Conservation (phyloP, 306 rosid genomes). For the Parietaria judaica region DNA sequence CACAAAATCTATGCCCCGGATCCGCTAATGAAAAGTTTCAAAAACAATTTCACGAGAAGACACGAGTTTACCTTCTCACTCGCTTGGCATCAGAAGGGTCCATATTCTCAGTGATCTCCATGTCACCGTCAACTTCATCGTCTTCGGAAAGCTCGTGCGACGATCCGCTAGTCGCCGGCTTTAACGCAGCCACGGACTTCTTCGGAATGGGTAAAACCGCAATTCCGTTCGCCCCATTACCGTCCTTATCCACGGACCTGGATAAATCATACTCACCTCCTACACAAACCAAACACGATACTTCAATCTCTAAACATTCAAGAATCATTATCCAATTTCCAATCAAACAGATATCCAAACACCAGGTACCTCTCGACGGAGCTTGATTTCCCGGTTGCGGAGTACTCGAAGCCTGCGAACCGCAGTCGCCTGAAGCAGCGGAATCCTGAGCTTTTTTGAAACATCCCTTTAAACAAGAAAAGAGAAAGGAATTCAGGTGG, state of each 20-base stretch:
- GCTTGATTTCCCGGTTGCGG: slow-evolving; percentile 38
- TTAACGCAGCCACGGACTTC: slow-evolving; percentile 30
- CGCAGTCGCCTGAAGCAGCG: slow-evolving; percentile 36
- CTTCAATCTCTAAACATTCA: slow-evolving; percentile 2
- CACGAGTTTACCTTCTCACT: slow-evolving; percentile 66
- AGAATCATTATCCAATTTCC: slow-evolving; percentile 2
- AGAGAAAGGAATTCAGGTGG: slow-evolving; percentile 3
- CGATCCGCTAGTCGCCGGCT: slow-evolving; percentile 65
- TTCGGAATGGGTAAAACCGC: slow-evolving; percentile 37
- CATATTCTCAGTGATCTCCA: slow-evolving; percentile 45
- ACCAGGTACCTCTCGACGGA: slow-evolving; percentile 51
- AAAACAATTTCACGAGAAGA: slow-evolving; percentile 4
- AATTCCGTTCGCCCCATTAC: slow-evolving; percentile 31
- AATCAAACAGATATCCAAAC: background rate
- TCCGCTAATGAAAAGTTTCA: too few species aligned
- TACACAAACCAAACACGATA: slow-evolving; percentile 21
- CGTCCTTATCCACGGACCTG: slow-evolving; percentile 48
- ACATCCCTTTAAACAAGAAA: slow-evolving; percentile 42
- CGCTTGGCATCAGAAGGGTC: slow-evolving; percentile 71
- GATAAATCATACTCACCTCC: slow-evolving; percentile 53
- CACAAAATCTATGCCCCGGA: too few species aligned
- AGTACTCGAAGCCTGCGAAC: slow-evolving; percentile 47
- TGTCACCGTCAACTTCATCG: slow-evolving; percentile 83
- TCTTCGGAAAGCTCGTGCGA: slow-evolving; percentile 76
- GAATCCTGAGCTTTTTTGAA: slow-evolving; percentile 43